Base-by-base conservation (phyloP, 2,329 filamentous ascomycete genomes). In the Catunica adiposa region DNA sequence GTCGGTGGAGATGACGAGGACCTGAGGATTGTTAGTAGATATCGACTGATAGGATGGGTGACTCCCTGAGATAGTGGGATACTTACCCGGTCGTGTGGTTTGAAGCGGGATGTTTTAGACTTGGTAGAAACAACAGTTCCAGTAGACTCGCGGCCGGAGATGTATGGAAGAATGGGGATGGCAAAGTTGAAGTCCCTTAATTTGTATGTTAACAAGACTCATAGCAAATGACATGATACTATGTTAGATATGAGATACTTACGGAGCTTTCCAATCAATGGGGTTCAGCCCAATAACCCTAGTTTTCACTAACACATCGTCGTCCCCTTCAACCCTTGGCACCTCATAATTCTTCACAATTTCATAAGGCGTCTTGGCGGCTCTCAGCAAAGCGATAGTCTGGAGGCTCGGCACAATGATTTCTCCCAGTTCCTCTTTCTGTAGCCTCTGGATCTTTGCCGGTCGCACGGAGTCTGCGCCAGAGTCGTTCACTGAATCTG, bases 181-280 rank as follows among this genome's bases (percentile, higher is more conserved):
- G 78, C 81, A 63, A 86, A 87, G 59, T 80, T 81, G 63, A 77
- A 87, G 62, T 84, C 83, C 9, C 82, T 84, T 26, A 23, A 3
- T 7, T 17, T 31, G 11, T 31, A 15, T n/a, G 9, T 11, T 20
- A 44, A 44, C n/a, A 20, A 11, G 14, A 7, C 42, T 17, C 20
- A 15, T 15, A 34, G 34, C 25, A 40, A 2, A 48, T 15, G 29
- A 34, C 29, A 34, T 5, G 29, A 34, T 11, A 20, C 17, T 46
- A 8, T 44, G 14, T 8, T 17, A 9, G 8, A 8, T 22, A 6
- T 22, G 53, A 11, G 3, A 38, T 9, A 71, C 78, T 61, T 69
- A 84, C 82, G 82, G 80, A 58, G 79, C 76, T 69, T 85, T 85
- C 80, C 80, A 86, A 64, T 86, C 85, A 56, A 89, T 84, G 0